Conservation (phyloP, 176 grass and related monocot genomes). For the Raddia guianensis region DNA sequence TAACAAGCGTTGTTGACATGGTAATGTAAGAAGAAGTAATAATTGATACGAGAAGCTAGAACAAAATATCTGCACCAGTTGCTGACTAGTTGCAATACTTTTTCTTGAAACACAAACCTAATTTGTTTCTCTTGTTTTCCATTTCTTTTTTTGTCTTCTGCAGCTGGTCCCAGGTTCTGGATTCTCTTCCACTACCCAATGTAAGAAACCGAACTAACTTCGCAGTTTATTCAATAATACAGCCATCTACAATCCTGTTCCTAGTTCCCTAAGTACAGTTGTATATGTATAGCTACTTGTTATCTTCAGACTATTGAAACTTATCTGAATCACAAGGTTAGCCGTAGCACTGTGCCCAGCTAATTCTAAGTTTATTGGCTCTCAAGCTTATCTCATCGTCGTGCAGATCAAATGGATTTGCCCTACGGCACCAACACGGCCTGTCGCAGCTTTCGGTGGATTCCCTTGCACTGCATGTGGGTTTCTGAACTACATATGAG, state of each 20-base stretch:
- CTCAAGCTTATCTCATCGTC: slow-evolving; percentile 19
- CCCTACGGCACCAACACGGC: slow-evolving; percentile 80
- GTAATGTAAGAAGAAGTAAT: slow-evolving; percentile 19
- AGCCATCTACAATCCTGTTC: slow-evolving; percentile 23
- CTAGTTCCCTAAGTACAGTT: slow-evolving; percentile 13
- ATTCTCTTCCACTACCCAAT: slow-evolving; percentile 91
- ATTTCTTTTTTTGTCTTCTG: slow-evolving; percentile 40
- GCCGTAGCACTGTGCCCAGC: slow-evolving; percentile 33
- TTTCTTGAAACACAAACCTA: slow-evolving; percentile 18
- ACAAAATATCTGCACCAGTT: slow-evolving; percentile 42
- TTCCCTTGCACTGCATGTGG: slow-evolving; percentile 97
- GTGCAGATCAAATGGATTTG: slow-evolving; percentile 99
- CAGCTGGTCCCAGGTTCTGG: slow-evolving; percentile 92
- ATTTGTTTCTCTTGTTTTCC: neutral
- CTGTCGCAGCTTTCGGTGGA: slow-evolving; percentile 88
- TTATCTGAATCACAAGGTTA: slow-evolving; percentile 35
- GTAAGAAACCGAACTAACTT: slow-evolving; percentile 57
- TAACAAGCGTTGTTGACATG: slow-evolving; percentile 5
- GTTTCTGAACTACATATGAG: slow-evolving; percentile 38
- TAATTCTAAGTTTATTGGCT: slow-evolving; percentile 19
- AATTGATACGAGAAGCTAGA: slow-evolving; percentile 5
- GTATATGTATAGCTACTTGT: slow-evolving; percentile 33
- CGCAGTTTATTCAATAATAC: slow-evolving; percentile 29
- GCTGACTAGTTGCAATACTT: slow-evolving; percentile 20
- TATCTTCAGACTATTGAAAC: slow-evolving; percentile 50